Base-by-base conservation (phyloP, 2,329 filamentous ascomycete species). In the Lizonia empirigonia region DNA sequence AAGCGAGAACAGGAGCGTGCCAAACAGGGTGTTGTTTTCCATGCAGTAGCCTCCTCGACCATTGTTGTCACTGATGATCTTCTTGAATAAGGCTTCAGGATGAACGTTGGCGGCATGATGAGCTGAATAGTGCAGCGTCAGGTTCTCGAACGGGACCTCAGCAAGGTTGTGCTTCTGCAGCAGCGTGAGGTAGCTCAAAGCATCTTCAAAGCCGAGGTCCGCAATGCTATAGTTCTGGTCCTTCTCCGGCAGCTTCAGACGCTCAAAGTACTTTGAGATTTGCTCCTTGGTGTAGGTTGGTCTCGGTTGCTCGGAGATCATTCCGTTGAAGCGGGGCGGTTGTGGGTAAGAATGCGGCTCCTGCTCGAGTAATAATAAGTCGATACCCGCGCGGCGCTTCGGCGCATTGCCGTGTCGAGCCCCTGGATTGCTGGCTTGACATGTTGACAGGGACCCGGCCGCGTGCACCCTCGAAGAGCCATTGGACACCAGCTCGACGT, bases 41-140 rank as follows among this genome's bases (percentile, higher is more conserved):
- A 85, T 84, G 63, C 83, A 85, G 53, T 85, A 84, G 1, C 83
- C 83, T 20, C 83, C 82, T 24, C 81, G 67, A 5, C 75, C 74
- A 37, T 71, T 71, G 30, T 77, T 68, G 36, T 73, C 73, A 1
- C 80, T 77, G 26, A 85, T 74, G 37, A 85, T 74, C 62, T 85
- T 85, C 33, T 77, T 71, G 63, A 77, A 85, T 6, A 85, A 64
- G 3, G 71, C 68, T 18, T 79, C 67, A 1, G 78, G 74, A 40
- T 84, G 74, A 30, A 84, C 68, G 2, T 77, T 77, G 20, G 85
- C 75, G 3, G 63, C 60, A 26, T 63, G 70, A 41, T 73, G 68
- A 18, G 55, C 52, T 10, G 72, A 73, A 41, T 75, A 75, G 61
- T 85, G 83, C 33, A 85, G 70, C 1, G 72, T 74, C 9, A 85